Conservation (phyloP, 768 basidiomycete species). For the Cystobasidium onofrii region DNA sequence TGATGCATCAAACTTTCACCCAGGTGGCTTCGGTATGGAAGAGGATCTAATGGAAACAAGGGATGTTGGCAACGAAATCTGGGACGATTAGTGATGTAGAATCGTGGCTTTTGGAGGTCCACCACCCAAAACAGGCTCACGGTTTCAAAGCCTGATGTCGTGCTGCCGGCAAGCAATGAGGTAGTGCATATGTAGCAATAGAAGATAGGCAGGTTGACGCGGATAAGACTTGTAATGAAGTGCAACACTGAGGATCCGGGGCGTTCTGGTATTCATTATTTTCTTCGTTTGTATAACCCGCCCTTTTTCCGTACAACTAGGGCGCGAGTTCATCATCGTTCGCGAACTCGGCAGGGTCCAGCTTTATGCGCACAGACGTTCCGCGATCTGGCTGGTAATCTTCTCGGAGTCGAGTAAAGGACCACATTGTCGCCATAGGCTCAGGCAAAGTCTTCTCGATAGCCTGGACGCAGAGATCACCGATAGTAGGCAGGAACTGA, state of each 20-base stretch:
- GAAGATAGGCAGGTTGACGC: background rate
- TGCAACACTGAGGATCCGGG: too few species aligned
- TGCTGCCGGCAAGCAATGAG: too few species aligned
- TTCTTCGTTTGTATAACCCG: too few species aligned
- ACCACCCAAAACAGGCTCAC: too few species aligned
- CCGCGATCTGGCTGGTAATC: constrained; percentile 39
- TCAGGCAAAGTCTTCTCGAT: constrained; percentile 59
- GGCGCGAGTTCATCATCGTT: background rate
- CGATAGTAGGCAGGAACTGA: constrained; percentile 80
- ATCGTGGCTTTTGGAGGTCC: too few species aligned
- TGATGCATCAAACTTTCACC: background rate
- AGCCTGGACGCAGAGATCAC: constrained; percentile 63
- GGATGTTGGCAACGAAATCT: background rate
- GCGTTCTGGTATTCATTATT: too few species aligned
- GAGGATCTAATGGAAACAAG: constrained; percentile 5
- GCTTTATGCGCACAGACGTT: background rate
- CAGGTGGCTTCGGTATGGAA: background rate
- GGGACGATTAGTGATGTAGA: background rate
- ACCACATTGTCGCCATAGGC: constrained; percentile 56
- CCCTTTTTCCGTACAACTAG: too few species aligned
- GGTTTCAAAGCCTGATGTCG: too few species aligned
- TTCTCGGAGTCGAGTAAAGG: constrained; percentile 45
- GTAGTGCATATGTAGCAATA: background rate
- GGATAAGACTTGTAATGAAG: background rate
- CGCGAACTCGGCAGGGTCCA: background rate